phyloP scores from a whole-genome alignment of 2,329 filamentous ascomycete genomes.

The Graphium sp. region DNA sequence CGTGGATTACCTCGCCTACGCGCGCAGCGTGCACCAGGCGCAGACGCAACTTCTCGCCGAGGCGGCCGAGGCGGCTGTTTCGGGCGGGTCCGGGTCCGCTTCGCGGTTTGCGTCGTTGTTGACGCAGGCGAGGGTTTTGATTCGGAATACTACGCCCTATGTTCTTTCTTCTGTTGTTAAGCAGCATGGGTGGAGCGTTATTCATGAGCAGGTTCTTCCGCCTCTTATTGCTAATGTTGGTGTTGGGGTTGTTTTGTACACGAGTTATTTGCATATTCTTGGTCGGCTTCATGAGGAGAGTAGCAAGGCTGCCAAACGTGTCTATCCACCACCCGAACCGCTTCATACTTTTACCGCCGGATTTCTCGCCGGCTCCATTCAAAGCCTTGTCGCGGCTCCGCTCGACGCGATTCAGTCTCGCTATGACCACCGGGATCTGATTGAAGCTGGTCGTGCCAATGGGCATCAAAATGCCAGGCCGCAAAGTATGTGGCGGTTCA shows the following conservation, averaged over 20 bases:
- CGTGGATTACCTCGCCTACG: conserved; percentile 62
- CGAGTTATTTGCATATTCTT: conserved; percentile 56
- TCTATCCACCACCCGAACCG: conserved; percentile 52
- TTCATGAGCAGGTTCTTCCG: conserved; percentile 62
- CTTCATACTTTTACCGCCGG: conserved; percentile 52
- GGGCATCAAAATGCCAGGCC: conserved; percentile 17
- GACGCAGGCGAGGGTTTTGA: conserved; percentile 26
- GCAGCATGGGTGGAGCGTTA: conserved; percentile 56
- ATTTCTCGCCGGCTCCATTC: conserved; percentile 49
- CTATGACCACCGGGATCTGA: conserved; percentile 41
- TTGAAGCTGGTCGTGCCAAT: conserved; percentile 8
- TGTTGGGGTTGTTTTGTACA: conserved; percentile 61
- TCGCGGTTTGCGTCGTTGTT: conserved; percentile 13
- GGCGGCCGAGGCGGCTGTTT: conserved; percentile 16
- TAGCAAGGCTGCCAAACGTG: conserved; percentile 33
- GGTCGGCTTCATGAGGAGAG: conserved; percentile 50
- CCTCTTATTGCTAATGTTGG: conserved; percentile 59
- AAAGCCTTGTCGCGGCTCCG: conserved; percentile 57
- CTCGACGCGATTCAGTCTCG: conserved; percentile 61
- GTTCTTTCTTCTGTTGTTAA: conserved; percentile 50
- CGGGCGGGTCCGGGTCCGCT: conserved; percentile 12
- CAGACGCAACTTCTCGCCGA: conserved; percentile 19
- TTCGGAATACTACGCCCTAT: conserved; percentile 51
- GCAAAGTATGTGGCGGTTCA: conserved; percentile 59
- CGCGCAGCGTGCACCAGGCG: conserved; percentile 31